These are phyloP conservation scores for Chalciporus piperatus DNA, from an alignment of 768 basidiomycete genomes.

Conservation along the genomic window DNA sequence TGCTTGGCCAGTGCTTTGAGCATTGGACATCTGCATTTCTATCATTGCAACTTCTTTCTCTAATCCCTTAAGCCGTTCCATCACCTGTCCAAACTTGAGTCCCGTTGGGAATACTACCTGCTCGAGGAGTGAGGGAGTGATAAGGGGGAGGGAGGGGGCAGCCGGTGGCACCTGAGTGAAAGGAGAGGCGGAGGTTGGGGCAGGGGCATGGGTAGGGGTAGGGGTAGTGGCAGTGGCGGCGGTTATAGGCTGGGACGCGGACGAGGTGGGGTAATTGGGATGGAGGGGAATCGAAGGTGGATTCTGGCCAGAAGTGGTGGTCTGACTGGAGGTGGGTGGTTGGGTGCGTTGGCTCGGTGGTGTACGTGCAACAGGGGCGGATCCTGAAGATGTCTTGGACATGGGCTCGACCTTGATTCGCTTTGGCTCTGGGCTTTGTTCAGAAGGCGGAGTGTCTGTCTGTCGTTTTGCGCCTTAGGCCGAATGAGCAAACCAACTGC, in stretches of 20 bases:
- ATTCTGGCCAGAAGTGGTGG: slow-evolving; percentile 1
- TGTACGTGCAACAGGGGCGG: slow-evolving; percentile 22
- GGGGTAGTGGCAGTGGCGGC: neutral
- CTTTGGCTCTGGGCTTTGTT: slow-evolving; percentile 46
- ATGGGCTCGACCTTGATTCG: slow-evolving; percentile 29
- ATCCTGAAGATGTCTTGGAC: slow-evolving; percentile 17
- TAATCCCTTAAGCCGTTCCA: slow-evolving; percentile 19
- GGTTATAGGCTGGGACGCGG: slow-evolving; percentile 6
- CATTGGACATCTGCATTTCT: slow-evolving; percentile 15
- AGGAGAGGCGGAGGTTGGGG: slow-evolving; percentile 8
- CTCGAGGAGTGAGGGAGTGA: slow-evolving; percentile 12
- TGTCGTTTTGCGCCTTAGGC: slow-evolving; percentile 41
- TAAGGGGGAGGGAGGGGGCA: slow-evolving; percentile 1
- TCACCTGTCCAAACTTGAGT: slow-evolving; percentile 19
- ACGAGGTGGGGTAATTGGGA: neutral
- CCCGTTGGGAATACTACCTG: slow-evolving; percentile 10
- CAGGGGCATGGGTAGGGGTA: slow-evolving; percentile 6
- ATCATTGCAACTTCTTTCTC: slow-evolving; percentile 15
- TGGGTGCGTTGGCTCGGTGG: slow-evolving; percentile 22
- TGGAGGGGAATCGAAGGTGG: neutral
- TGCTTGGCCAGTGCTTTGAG: slow-evolving; percentile 19
- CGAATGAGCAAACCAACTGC: slow-evolving; percentile 10
- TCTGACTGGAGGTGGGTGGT: slow-evolving; percentile 10
- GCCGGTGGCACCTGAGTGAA: slow-evolving; percentile 7
- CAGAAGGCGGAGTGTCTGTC: slow-evolving; percentile 35